Conservation (phyloP, 768 basidiomycete genomes). For the Mycena leptocephala region DNA sequence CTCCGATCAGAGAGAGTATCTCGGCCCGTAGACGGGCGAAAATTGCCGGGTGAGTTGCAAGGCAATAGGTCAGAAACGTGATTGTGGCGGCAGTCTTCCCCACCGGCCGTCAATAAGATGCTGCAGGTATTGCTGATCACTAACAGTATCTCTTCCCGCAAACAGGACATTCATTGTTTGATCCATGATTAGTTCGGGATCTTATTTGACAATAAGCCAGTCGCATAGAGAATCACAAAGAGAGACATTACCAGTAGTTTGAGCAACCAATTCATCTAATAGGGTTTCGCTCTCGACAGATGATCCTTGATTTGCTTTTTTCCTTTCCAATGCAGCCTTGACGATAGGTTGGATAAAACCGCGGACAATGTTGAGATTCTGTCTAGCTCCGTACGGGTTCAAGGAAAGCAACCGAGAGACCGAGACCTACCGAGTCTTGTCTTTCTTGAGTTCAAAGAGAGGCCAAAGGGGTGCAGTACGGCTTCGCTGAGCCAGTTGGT, state of each 20-base stretch:
- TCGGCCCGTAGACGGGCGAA: neutral
- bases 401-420: neutral
- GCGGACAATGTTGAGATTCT: neutral
- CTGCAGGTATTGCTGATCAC: neutral
- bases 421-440: neutral
- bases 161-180: slow-evolving; percentile 20
- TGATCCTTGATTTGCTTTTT: neutral
- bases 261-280: neutral
- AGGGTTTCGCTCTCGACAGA: neutral
- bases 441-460: neutral
- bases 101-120: neutral
- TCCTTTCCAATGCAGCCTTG: neutral
- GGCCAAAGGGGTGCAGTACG: neutral
- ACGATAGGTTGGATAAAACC: neutral
- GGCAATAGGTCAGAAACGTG: neutral
- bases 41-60: neutral
- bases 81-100: neutral
- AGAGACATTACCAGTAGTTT: neutral
- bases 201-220: neutral
- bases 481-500: slow-evolving; percentile 4
- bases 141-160: neutral
- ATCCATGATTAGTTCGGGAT: slow-evolving; percentile 20
- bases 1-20: slow-evolving; percentile 51
- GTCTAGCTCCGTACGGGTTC: neutral
- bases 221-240: too few species aligned